Evolutionary conservation across 1,284 basidiomycete species (phyloP).

Genomic region (Apiotrichum gracile): DNA sequence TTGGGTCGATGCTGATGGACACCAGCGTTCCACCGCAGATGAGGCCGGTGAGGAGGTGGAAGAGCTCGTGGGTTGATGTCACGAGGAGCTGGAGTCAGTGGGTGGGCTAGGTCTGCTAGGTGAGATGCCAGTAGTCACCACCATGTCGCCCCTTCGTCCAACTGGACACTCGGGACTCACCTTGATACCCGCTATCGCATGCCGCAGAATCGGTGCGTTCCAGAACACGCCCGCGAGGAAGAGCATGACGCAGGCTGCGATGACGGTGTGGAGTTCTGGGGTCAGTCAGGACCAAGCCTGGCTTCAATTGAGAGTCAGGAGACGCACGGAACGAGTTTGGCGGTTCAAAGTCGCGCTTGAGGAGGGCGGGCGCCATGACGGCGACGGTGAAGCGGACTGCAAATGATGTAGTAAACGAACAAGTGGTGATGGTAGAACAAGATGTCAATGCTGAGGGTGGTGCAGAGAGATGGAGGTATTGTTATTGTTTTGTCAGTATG

Average conservation of each 20-base stretch:
- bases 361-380: not conserved
- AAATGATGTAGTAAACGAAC: too few relatives aligned
- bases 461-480: too few relatives aligned
- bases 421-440: too few relatives aligned
- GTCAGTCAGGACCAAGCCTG: not conserved
- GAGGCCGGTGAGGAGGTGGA: slow-evolving; percentile 39
- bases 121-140: too few relatives aligned
- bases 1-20: slow-evolving; percentile 45
- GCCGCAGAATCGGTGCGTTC: slow-evolving; percentile 41
- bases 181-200: slow-evolving; percentile 40
- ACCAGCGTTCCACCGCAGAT: slow-evolving; percentile 43
- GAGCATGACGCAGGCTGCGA: slow-evolving; percentile 44
- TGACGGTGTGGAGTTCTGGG: slow-evolving; percentile 43
- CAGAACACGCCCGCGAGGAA: slow-evolving; percentile 38
- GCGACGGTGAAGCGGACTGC: too few relatives aligned
- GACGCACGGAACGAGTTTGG: slow-evolving; percentile 6
- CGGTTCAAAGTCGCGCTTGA: not conserved
- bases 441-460: too few relatives aligned
- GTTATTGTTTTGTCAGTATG: not conserved
- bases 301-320: too few relatives aligned
- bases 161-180: slow-evolving; percentile 17
- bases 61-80: slow-evolving; percentile 43
- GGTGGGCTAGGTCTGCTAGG: too few relatives aligned
- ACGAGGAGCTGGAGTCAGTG: slow-evolving; percentile 35
- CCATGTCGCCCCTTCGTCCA: too few relatives aligned